phyloP scores from a whole-genome alignment of 1,284 basidiomycete genomes.

The Ustilago bromivora region DNA sequence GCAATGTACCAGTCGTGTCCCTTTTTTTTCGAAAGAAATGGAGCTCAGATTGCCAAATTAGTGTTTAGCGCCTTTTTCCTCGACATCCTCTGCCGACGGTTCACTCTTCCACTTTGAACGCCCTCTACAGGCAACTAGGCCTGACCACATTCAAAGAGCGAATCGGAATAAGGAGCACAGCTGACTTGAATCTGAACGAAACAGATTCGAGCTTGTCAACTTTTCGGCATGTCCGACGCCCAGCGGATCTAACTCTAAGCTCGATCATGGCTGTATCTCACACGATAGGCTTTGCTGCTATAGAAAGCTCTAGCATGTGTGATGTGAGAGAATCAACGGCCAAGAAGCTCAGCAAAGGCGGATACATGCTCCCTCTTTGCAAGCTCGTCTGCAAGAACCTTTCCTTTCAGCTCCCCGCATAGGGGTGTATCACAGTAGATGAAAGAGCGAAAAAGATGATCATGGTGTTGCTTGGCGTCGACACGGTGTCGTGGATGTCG shows the following conservation, averaged over 20 bases:
- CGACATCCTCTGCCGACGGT: not conserved
- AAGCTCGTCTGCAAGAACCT: not conserved
- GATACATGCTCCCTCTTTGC: slow-evolving; percentile 1
- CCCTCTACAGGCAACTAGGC: no score
- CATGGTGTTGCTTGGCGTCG: not conserved
- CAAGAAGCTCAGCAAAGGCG: slow-evolving; percentile 11
- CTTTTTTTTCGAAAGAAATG: not conserved
- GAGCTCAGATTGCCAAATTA: not conserved
- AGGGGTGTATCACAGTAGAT: not conserved
- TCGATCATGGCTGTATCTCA: not conserved
- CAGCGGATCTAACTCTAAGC: not conserved
- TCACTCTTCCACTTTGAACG: not conserved
- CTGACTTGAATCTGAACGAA: not conserved
- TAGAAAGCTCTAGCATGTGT: not conserved
- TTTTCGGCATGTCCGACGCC: not conserved
- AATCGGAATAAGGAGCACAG: not conserved
- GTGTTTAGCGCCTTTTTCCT: not conserved
- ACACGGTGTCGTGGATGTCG: not conserved
- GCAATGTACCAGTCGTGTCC: not conserved
- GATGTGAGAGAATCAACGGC: not conserved
- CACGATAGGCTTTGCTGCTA: not conserved
- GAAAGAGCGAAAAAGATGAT: not conserved
- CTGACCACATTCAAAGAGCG: not conserved
- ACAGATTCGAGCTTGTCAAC: not conserved
- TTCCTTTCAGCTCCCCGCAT: not conserved